Conservation (phyloP, 2,329 filamentous ascomycete species). For the Penicillium sp. region DNA sequence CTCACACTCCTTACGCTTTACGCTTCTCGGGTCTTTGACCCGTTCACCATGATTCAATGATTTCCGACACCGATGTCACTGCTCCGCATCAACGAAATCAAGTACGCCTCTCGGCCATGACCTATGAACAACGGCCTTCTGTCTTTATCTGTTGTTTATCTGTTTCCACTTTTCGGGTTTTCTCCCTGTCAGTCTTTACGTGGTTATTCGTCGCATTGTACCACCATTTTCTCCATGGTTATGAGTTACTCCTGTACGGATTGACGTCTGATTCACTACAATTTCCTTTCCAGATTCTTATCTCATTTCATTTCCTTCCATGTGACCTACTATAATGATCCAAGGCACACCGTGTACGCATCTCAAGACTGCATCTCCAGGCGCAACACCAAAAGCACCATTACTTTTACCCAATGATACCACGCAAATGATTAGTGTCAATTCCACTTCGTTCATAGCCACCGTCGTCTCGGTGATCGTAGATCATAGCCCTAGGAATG, state of each 20-base stretch:
- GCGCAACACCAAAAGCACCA: constrained; percentile 1
- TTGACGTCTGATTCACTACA: no score
- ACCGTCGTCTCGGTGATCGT: background rate
- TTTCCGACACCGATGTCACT: constrained; percentile 4
- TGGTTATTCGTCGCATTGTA: constrained; percentile 1
- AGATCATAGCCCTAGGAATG: background rate
- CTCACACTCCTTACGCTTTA: constrained; percentile 10
- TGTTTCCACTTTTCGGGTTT: background rate
- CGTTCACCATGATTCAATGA: constrained; percentile 9
- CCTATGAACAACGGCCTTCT: background rate
- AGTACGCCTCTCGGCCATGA: constrained; percentile 2
- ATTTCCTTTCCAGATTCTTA: background rate
- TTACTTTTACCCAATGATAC: background rate
- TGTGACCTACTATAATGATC: constrained; percentile 6
- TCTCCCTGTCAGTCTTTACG: background rate
- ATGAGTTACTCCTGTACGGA: background rate
- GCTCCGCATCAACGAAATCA: constrained; percentile 2
- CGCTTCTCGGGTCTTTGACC: background rate
- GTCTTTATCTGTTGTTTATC: constrained; percentile 7
- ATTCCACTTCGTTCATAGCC: background rate
- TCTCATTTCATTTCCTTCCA: background rate
- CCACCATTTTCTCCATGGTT: background rate
- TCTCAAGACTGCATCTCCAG: constrained; percentile 4
- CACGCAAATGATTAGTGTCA: background rate
- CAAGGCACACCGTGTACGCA: constrained; percentile 3